A percentile compares a stretch with the other conserved stretches of the same genome.
These are phyloP conservation scores for Hirschfeldia incana DNA, from an alignment of 345 rosid genomes.

Conservation along the genomic window DNA sequence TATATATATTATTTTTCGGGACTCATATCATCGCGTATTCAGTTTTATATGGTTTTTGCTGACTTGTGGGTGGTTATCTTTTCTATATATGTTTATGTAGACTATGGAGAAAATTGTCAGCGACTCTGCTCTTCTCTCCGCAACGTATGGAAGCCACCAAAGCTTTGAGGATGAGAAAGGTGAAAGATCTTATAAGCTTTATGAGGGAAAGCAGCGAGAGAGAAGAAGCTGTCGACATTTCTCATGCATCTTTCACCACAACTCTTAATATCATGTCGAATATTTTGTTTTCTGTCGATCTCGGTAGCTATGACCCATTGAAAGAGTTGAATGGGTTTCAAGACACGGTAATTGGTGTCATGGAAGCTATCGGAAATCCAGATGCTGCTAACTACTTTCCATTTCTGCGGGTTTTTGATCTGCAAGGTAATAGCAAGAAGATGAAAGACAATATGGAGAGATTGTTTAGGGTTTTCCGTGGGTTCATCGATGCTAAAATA, in stretches of 20 bases:
- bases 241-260: slow-evolving; percentile 8
- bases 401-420: slow-evolving; percentile 42
- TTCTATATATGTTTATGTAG: slow-evolving; percentile 1
- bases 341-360: slow-evolving; percentile 32
- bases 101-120: slow-evolving; percentile 22
- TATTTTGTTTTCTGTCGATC: neutral
- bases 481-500: slow-evolving; percentile 22
- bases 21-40: neutral
- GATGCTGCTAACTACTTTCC: slow-evolving; percentile 54
- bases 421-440: slow-evolving; percentile 37
- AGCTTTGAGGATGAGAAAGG: slow-evolving; percentile 2
- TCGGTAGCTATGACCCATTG: slow-evolving; percentile 22
- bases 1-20: no score
- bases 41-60: neutral
- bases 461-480: slow-evolving; percentile 35
- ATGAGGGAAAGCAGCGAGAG: slow-evolving; percentile 11
- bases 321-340: slow-evolving; percentile 30
- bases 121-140: slow-evolving; percentile 26
- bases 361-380: slow-evolving; percentile 48
- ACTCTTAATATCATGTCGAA: neutral
- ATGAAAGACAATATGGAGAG: neutral
- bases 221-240: slow-evolving; percentile 16
- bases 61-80: neutral
- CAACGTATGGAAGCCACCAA: slow-evolving; percentile 30
- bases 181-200: slow-evolving; percentile 7